These are phyloP conservation scores for Eleusine indica DNA, from an alignment of 176 grass and related monocot genomes.

Conservation along the genomic window DNA sequence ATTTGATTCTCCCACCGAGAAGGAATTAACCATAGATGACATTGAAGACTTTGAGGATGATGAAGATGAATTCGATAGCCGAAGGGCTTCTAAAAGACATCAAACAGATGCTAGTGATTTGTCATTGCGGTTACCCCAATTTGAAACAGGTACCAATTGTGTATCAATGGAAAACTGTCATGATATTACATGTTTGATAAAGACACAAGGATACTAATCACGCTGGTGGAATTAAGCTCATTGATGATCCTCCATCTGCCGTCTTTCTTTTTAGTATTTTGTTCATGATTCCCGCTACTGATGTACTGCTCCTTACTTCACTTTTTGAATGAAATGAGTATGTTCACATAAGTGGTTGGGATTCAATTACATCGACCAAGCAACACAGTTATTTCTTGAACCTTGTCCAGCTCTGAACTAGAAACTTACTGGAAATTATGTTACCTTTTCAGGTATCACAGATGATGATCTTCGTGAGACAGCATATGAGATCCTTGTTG, in stretches of 20 bases:
- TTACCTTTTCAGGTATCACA: slow-evolving; percentile 76
- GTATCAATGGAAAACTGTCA: slow-evolving; percentile 10
- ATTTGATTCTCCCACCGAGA: slow-evolving; percentile 62
- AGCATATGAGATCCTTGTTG: slow-evolving; percentile 97
- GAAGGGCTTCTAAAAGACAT: slow-evolving; percentile 71
- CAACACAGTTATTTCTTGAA: slow-evolving; percentile 16
- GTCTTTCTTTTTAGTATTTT: slow-evolving; percentile 20
- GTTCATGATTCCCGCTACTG: slow-evolving; percentile 26
- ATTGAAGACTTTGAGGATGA: slow-evolving; percentile 98
- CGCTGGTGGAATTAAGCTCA: slow-evolving; percentile 20
- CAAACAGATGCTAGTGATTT: slow-evolving; percentile 69
- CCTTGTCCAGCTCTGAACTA: slow-evolving; percentile 18
- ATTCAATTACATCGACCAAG: not conserved
- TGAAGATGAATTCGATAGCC: slow-evolving; percentile 73
- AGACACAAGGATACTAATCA: slow-evolving; percentile 30
- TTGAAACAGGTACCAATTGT: slow-evolving; percentile 68
- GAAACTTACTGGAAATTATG: slow-evolving; percentile 38
- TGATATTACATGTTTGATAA: slow-evolving; percentile 7
- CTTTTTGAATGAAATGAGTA: slow-evolving; percentile 2
- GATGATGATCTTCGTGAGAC: slow-evolving; percentile 98
- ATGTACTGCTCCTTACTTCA: slow-evolving; percentile 20
- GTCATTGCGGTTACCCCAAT: slow-evolving; percentile 58
- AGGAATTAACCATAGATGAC: slow-evolving; percentile 94
- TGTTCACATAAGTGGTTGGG: slow-evolving; percentile 7
- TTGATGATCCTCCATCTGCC: slow-evolving; percentile 8